Percentiles rank a stretch among this genome's conserved stretches.
Conservation (phyloP, 2,329 filamentous ascomycete species). For the Fusarium brevicatenulatum region DNA sequence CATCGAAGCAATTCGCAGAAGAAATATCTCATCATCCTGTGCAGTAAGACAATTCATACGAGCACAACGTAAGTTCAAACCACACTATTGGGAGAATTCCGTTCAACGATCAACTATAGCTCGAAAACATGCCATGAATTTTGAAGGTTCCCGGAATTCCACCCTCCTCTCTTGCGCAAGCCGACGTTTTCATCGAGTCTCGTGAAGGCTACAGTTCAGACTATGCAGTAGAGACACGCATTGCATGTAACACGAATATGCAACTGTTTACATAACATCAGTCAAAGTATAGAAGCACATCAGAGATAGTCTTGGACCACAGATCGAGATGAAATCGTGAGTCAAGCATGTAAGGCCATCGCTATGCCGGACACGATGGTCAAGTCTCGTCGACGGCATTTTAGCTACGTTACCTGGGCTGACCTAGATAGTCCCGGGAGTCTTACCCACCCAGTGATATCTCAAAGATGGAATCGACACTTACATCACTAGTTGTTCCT, state of each 20-base stretch:
- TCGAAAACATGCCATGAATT: neutral
- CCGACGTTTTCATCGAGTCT: neutral
- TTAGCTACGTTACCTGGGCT: neutral
- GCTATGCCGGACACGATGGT: neutral
- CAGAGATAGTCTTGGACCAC: no score
- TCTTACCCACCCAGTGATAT: neutral
- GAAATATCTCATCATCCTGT: no score
- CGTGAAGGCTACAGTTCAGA: neutral
- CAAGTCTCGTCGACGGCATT: no score
- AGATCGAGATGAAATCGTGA: neutral
- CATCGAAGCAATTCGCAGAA: neutral
- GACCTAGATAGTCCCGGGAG: neutral
- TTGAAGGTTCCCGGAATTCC: no score
- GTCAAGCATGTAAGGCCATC: no score
- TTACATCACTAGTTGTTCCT: neutral
- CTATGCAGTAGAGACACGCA: neutral
- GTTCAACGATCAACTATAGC: neutral
- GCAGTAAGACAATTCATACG: neutral
- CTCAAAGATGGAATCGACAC: neutral
- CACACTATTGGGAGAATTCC: neutral
- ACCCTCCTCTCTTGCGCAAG: neutral
- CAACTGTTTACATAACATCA: neutral
- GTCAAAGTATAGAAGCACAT: fast-evolving
- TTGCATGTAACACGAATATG: no score
- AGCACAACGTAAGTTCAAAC: neutral